Conservation (phyloP, 441 rosid species). For the Viola pubescens region DNA sequence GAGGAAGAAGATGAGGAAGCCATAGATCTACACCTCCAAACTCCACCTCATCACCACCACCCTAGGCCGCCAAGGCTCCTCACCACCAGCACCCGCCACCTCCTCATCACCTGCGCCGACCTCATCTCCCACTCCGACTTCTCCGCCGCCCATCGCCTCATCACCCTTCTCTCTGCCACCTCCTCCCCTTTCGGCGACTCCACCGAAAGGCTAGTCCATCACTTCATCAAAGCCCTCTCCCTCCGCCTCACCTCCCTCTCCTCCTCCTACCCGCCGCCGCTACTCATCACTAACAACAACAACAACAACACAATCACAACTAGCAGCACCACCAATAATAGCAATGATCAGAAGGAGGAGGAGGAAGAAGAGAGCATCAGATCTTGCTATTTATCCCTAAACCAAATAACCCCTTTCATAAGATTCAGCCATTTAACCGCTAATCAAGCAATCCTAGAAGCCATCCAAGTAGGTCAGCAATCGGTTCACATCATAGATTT, state of each 20-base stretch:
- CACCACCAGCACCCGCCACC: slow-evolving; percentile 39
- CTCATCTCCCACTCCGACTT: slow-evolving; percentile 58
- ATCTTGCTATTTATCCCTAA: slow-evolving; percentile 72
- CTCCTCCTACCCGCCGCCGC: slow-evolving; percentile 1
- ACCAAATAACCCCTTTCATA: slow-evolving; percentile 81
- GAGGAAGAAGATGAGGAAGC: too few species aligned
- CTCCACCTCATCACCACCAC: too few species aligned
- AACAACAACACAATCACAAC: background rate
- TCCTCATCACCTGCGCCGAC: slow-evolving; percentile 62
- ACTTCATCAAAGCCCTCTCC: slow-evolving; percentile 71
- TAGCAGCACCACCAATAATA: background rate
- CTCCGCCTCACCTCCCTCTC: slow-evolving; percentile 34
- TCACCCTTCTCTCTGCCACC: slow-evolving; percentile 39
- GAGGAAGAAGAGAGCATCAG: slow-evolving; percentile 27
- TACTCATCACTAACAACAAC: background rate
- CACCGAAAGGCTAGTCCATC: slow-evolving; percentile 55
- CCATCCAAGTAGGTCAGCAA: slow-evolving; percentile 43
- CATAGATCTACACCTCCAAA: too few species aligned
- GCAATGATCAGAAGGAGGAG: background rate
- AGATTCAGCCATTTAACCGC: slow-evolving; percentile 87
- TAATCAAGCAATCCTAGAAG: slow-evolving; percentile 85
- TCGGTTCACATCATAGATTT: slow-evolving; percentile 70
- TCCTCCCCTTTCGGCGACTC: slow-evolving; percentile 83
- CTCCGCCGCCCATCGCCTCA: slow-evolving; percentile 59
- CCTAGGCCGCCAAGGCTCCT: background rate